phyloP scores from a whole-genome alignment of 2,329 filamentous ascomycete genomes.

The Colletotrichum melonis region DNA sequence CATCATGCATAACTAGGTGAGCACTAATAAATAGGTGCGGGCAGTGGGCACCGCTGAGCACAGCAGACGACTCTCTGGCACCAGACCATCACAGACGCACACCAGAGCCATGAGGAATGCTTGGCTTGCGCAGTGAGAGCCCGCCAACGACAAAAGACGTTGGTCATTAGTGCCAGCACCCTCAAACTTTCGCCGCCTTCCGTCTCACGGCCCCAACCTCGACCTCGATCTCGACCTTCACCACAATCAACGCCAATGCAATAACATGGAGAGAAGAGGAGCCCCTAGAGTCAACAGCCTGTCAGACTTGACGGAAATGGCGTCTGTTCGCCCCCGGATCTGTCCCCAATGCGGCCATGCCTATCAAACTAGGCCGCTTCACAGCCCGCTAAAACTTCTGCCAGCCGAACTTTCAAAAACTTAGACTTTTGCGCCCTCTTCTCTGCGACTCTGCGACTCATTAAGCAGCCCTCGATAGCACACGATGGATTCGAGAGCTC shows the following conservation, averaged over 20 bases:
- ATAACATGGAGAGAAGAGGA: slow-evolving; percentile 24
- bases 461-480: neutral
- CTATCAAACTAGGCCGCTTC: slow-evolving; percentile 5
- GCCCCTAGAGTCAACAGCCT: slow-evolving; percentile 18
- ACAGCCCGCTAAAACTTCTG: slow-evolving; percentile 13
- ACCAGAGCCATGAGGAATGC: slow-evolving; percentile 8
- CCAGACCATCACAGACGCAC: slow-evolving; percentile 7
- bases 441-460: neutral
- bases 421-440: neutral
- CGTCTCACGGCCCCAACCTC: slow-evolving; percentile 23
- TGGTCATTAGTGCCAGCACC: slow-evolving; percentile 8
- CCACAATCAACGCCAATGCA: slow-evolving; percentile 8
- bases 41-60: neutral
- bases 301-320: slow-evolving; percentile 24
- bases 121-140: slow-evolving; percentile 8
- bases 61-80: slow-evolving; percentile 20
- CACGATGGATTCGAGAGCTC: slow-evolving; percentile 1
- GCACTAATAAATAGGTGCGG: neutral
- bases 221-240: neutral
- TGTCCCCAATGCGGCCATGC: slow-evolving; percentile 19
- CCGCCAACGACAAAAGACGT: slow-evolving; percentile 16
- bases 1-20: neutral
- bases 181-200: slow-evolving; percentile 4
- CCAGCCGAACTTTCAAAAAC: slow-evolving; percentile 11
- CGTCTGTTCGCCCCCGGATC: slow-evolving; percentile 23